A percentile compares a stretch with the other conserved stretches of the same genome.
These are phyloP conservation scores for Aspergillus ruber DNA, from an alignment of 2,329 filamentous ascomycete species.

Conservation along the genomic window DNA sequence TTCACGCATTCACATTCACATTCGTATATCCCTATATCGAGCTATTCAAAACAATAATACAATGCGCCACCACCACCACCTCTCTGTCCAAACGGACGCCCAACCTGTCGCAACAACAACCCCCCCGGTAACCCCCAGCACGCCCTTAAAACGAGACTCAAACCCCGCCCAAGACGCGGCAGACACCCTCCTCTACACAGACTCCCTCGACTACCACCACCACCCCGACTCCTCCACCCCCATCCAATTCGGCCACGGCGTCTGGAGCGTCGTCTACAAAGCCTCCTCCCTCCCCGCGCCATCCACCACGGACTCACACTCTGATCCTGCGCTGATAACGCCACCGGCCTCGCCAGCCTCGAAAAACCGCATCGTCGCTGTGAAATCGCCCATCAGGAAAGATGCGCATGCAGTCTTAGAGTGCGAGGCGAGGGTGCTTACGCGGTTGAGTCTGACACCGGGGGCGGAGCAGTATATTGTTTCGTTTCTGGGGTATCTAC, in stretches of 20 bases:
- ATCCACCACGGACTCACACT: background rate
- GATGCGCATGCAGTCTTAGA: conserved; percentile 37
- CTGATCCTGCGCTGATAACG: conserved; percentile 11
- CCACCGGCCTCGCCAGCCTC: conserved; percentile 32
- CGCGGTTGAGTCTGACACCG: conserved; percentile 28
- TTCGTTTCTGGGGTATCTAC: conserved; percentile 40
- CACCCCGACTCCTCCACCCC: conserved; percentile 24
- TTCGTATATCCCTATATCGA: no score
- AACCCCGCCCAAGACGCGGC: background rate
- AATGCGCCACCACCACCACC: background rate
- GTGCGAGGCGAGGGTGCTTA: conserved; percentile 38
- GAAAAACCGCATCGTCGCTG: conserved; percentile 32
- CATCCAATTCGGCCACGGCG: conserved; percentile 39
- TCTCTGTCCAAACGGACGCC: background rate
- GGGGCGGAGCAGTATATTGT: conserved; percentile 34
- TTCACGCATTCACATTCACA: no score
- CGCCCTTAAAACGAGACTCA: background rate
- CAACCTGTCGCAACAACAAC: background rate
- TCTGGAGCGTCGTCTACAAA: conserved; percentile 44
- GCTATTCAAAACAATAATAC: background rate
- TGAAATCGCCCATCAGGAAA: conserved; percentile 38
- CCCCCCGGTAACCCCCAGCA: background rate
- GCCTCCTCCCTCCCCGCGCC: conserved; percentile 22
- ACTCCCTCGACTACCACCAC: conserved; percentile 11
- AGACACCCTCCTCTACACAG: background rate